Base-by-base conservation (phyloP, 768 basidiomycete species). In the Naematelia aurantialba region DNA sequence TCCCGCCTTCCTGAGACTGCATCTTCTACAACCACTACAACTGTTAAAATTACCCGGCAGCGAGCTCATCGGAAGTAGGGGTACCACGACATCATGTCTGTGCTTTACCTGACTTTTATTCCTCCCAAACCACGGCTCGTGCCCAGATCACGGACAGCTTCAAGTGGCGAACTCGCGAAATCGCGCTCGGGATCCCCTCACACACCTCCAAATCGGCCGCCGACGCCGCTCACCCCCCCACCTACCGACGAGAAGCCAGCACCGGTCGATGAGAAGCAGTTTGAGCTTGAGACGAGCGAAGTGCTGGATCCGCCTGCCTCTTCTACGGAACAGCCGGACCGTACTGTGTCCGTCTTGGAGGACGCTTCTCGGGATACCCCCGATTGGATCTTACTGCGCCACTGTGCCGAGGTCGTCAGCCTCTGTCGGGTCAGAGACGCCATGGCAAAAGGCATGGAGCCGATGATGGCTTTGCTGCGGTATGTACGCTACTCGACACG, bases 81-180 rank as follows among this genome's bases (percentile, higher is more conserved):
- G 46, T 94, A 89, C 76, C 92, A 96, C 70, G 92, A 96, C 70
- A 90, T 97, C 45, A 81, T 90, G 21, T 88, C 89, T 0, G 90
- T 96, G 12, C 60, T 96, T 2, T 76, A 76, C 56, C 61, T 78
- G 11, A 76, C 77, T 3, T 76, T 72, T 52, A 59, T 75, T 19
- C 70, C 73, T 2, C 60, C 47, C 2, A 50, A 46, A 51, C 48
- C 66, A 24, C 44, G 51, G 1, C 48, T 25, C 8, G 21, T 46
- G 30, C 56, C 65, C 2, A 59, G 60, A 24, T 60, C 63, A 22
- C 57, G 50, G 26, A 17, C 39, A 12, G 4, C 57, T 19, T 60
- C 52, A 2, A 24, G 52, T 14, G 34, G 5, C 11, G 51, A 24
- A 1, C 24, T 47, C 10, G 17, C 8, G 34, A 39, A 39, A 17